Conservation (phyloP, 495 filamentous ascomycete species). For the Neurospora sp. region DNA sequence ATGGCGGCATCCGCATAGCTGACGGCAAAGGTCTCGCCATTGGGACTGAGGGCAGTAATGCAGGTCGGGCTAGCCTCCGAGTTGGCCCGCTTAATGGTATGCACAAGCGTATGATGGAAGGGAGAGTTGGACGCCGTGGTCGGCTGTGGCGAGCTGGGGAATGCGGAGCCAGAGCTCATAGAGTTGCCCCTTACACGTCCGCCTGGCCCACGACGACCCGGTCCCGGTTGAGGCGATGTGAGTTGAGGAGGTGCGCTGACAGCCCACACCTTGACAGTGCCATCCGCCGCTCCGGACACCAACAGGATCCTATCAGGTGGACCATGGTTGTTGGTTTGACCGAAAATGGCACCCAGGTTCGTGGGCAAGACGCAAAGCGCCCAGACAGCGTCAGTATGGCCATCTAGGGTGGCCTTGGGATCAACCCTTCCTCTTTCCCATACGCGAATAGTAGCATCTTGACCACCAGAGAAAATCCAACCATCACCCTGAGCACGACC, state of each 20-base stretch:
- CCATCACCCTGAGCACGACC: constrained; percentile 79
- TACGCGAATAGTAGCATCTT: constrained; percentile 84
- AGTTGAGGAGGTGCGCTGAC: constrained; percentile 84
- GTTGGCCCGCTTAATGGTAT: constrained; percentile 65
- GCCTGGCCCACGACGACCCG: constrained; percentile 56
- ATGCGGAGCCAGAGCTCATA: constrained; percentile 81
- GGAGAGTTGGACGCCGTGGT: constrained; percentile 57
- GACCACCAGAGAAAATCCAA: constrained; percentile 96
- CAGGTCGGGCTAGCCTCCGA: constrained; percentile 73
- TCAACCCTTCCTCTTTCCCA: constrained; percentile 93
- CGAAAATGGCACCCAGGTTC: constrained; percentile 67
- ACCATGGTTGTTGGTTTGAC: constrained; percentile 57
- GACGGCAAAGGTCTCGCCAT: constrained; percentile 89
- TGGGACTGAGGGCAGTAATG: constrained; percentile 74
- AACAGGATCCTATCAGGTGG: constrained; percentile 75
- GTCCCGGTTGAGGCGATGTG: constrained; percentile 56
- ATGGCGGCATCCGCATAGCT: constrained; percentile 85
- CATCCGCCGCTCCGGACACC: constrained; percentile 88
- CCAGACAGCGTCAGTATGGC: constrained; percentile 94
- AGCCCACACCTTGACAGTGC: constrained; percentile 86
- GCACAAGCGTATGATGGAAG: constrained; percentile 59
- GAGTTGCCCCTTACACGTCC: constrained; percentile 80
- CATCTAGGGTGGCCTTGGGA: constrained; percentile 88
- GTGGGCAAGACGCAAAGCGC: constrained; percentile 88
- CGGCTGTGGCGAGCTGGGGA: constrained; percentile 83